Percentiles rank a stretch among this genome's conserved stretches.
Conservation (phyloP, 2,329 filamentous ascomycete genomes). For the Alternaria infectoria region DNA sequence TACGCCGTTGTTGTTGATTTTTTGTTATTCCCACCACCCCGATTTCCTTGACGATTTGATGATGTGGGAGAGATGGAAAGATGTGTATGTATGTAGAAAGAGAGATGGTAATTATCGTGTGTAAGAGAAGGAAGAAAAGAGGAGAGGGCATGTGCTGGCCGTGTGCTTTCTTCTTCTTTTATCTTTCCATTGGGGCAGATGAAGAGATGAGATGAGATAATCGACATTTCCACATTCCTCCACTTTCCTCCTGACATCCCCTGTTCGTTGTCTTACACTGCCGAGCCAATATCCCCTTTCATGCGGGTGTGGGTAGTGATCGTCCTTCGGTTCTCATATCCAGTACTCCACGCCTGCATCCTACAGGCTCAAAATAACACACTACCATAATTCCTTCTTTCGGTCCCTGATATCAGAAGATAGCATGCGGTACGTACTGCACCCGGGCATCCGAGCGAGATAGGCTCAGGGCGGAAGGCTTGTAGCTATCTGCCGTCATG, state of each 20-base stretch:
- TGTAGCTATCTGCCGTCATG: neutral
- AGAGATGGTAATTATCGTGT: neutral
- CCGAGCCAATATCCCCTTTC: neutral
- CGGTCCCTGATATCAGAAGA: neutral
- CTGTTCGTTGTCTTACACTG: neutral
- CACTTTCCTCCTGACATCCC: neutral
- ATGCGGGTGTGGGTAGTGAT: neutral
- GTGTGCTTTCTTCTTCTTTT: neutral
- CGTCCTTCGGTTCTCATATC: neutral
- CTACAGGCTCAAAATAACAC: neutral
- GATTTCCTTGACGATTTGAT: slow-evolving; percentile 6
- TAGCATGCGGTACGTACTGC: neutral
- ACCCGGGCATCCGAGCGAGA: neutral
- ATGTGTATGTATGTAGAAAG: neutral
- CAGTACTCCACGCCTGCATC: neutral
- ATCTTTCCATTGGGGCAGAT: neutral
- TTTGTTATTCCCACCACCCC: neutral
- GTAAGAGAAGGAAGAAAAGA: neutral
- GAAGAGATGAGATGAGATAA: neutral
- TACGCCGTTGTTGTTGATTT: neutral
- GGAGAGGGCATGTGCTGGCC: neutral
- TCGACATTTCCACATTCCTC: neutral
- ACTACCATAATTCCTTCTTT: neutral
- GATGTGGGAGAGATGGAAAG: neutral
- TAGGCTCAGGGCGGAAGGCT: neutral